phyloP scores from a whole-genome alignment of 176 grass and related monocot species.

The Cenchrus purpureus region DNA sequence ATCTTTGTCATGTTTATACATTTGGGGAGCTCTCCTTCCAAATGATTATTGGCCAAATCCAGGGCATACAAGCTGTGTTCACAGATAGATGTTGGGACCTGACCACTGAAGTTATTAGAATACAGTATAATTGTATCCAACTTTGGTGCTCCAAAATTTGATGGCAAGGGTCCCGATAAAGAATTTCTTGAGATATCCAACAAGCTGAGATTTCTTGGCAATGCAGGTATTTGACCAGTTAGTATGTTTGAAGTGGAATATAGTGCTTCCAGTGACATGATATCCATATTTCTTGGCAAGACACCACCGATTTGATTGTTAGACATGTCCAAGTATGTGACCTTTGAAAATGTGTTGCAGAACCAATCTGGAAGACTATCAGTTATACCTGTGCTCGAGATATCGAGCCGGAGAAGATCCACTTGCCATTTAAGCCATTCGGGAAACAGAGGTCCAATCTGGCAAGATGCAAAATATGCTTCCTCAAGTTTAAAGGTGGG shows the following conservation, averaged over 20 bases:
- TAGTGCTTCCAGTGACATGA: neutral
- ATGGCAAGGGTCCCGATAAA: neutral
- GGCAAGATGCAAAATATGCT: neutral
- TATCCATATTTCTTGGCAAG: constrained; percentile 25
- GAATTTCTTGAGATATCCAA: constrained; percentile 17
- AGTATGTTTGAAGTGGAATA: neutral
- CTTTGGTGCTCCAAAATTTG: neutral
- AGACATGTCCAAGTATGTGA: neutral
- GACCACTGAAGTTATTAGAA: constrained; percentile 29
- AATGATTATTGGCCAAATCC: constrained; percentile 17
- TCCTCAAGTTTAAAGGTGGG: constrained; percentile 8
- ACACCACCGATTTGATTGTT: constrained; percentile 28
- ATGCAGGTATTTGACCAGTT: neutral
- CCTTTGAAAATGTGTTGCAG: neutral
- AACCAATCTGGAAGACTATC: constrained; percentile 46
- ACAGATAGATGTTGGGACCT: constrained; percentile 33
- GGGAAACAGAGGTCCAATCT: constrained; percentile 37
- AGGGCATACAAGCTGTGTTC: neutral
- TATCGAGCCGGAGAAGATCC: neutral
- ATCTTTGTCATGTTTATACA: neutral
- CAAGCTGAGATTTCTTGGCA: neutral
- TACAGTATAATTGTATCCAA: neutral
- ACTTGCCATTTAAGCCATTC: constrained; percentile 31
- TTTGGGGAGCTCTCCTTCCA: neutral
- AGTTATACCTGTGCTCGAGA: constrained; percentile 35